Evolutionary conservation across 192 early-diverging fungal genomes (phyloP).

Genomic region (Chytriomyces sp.): DNA sequence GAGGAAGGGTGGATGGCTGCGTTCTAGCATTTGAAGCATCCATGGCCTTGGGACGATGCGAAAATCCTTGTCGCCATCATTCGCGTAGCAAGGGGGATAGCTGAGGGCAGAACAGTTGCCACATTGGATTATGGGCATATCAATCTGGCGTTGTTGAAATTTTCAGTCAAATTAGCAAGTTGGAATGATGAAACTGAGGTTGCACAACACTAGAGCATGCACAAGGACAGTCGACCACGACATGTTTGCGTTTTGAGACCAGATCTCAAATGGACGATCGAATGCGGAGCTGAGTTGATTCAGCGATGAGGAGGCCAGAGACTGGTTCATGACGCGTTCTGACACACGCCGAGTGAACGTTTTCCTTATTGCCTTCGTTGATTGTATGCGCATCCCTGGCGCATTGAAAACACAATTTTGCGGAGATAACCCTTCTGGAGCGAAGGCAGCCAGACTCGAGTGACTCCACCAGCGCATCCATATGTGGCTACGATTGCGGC

Average conservation of each 20-base stretch:
- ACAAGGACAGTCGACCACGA: too few species aligned
- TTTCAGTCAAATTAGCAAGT: not conserved
- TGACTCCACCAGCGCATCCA: not conserved
- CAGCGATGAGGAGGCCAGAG: not conserved
- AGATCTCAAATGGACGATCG: too few species aligned
- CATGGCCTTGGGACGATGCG: constrained; percentile 4
- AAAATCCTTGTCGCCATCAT: not conserved
- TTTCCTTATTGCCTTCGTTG: too few species aligned
- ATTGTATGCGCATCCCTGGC: not conserved
- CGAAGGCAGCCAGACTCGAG: constrained; percentile 14
- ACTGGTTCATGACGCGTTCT: not conserved
- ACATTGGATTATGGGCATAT: not conserved
- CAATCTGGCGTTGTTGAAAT: not conserved
- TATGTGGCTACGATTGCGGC: not conserved
- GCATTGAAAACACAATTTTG: not conserved
- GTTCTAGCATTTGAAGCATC: constrained; percentile 14
- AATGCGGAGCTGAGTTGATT: not conserved
- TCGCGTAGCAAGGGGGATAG: constrained; percentile 11
- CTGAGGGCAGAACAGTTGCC: not conserved
- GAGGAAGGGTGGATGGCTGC: not conserved
- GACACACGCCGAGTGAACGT: not conserved
- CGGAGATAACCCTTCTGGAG: constrained; percentile 9
- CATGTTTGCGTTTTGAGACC: too few species aligned
- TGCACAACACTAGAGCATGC: too few species aligned
- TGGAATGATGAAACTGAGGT: not conserved